Evolutionary conservation across 306 rosid species (phyloP).

Genomic region (Cyamopsis tetragonoloba): DNA sequence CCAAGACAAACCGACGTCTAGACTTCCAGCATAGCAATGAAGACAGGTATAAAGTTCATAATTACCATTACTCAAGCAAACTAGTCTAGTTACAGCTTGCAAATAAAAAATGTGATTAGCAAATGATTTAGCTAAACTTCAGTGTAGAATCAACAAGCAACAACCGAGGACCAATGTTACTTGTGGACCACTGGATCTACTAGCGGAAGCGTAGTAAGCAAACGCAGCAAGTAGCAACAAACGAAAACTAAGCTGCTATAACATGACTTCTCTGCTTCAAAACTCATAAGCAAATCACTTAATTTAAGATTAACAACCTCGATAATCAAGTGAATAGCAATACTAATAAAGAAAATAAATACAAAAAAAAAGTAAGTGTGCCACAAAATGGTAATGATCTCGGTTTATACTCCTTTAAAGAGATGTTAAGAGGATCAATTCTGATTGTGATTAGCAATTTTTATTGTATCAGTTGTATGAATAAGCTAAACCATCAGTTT

Average conservation of each 20-base stretch:
- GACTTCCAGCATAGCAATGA: background rate
- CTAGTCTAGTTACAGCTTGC: no score
- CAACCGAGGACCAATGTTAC: background rate
- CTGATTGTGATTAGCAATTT: no score
- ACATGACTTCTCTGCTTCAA: background rate
- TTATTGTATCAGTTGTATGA: no score
- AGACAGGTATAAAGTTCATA: background rate
- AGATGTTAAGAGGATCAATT: no score
- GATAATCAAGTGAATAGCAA: no score
- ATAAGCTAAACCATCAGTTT: background rate
- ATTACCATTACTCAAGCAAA: background rate
- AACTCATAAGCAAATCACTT: background rate
- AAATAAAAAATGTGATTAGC: background rate
- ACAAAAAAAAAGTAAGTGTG: no score
- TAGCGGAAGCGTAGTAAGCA: no score
- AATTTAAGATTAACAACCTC: background rate
- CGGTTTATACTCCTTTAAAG: no score
- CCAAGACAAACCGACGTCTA: background rate
- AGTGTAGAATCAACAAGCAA: background rate
- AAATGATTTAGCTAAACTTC: background rate
- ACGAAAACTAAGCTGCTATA: background rate
- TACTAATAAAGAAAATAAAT: no score
- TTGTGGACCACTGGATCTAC: background rate
- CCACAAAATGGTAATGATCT: no score
- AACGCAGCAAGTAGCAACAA: no score